Conservation (phyloP, 2,329 filamentous ascomycete species). For the Colletotrichum phormii region DNA sequence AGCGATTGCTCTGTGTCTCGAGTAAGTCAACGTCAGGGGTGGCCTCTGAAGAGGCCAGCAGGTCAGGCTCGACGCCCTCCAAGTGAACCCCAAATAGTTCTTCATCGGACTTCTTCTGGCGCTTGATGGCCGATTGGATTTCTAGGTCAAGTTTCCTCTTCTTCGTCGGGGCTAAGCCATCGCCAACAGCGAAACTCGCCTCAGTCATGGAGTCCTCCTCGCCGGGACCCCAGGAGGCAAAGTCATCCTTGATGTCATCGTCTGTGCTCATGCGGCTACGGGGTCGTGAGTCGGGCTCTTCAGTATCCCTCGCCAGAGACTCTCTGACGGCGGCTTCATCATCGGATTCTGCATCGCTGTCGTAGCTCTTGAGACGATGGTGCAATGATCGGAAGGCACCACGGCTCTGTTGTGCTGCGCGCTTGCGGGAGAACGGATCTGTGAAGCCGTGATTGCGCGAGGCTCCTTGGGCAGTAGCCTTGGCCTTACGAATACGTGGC, state of each 20-base stretch:
- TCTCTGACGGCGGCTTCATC: slow-evolving; percentile 75
- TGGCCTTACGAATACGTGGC: slow-evolving; percentile 80
- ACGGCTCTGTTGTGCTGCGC: slow-evolving; percentile 61
- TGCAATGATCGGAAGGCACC: slow-evolving; percentile 84
- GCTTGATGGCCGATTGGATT: slow-evolving; percentile 78
- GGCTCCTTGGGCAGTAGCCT: slow-evolving; percentile 65
- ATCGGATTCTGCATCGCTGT: slow-evolving; percentile 88
- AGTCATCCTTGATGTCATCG: slow-evolving; percentile 58
- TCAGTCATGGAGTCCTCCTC: slow-evolving; percentile 79
- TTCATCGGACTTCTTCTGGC: slow-evolving; percentile 83
- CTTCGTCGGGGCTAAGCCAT: slow-evolving; percentile 61
- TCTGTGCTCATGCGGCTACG: slow-evolving; percentile 79
- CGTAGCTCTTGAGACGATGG: slow-evolving; percentile 78
- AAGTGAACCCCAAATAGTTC: slow-evolving; percentile 78
- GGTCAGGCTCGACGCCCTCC: slow-evolving; percentile 62
- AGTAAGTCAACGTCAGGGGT: slow-evolving; percentile 59
- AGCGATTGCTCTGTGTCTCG: slow-evolving; percentile 58
- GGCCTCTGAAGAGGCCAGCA: slow-evolving; percentile 63
- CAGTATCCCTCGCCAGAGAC: slow-evolving; percentile 79
- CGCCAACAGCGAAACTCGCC: slow-evolving; percentile 74
- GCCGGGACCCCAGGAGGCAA: slow-evolving; percentile 57
- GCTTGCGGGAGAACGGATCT: slow-evolving; percentile 74
- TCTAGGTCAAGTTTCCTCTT: slow-evolving; percentile 82
- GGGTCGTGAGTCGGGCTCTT: slow-evolving; percentile 85
- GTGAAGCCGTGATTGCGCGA: slow-evolving; percentile 70